Conservation (phyloP, 306 rosid species). For the Corylus americana region DNA sequence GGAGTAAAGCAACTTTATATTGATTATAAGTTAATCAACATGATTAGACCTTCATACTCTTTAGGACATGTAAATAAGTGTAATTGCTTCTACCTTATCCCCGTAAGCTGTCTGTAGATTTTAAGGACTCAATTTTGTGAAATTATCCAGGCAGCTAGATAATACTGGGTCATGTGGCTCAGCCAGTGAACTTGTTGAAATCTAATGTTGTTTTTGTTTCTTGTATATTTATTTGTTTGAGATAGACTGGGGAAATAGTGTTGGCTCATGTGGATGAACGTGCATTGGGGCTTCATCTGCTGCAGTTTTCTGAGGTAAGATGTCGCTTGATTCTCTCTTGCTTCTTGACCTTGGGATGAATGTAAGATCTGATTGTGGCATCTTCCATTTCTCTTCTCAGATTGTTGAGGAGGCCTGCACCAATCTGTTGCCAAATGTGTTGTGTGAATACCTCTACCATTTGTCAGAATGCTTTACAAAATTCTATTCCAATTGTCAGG, state of each 20-base stretch:
- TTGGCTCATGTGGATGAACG: constrained; percentile 84
- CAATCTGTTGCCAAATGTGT: constrained; percentile 73
- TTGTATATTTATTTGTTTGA: constrained; percentile 18
- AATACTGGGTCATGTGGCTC: background rate
- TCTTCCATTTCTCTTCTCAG: constrained; percentile 40
- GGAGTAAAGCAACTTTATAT: background rate
- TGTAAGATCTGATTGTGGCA: constrained; percentile 2
- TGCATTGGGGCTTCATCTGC: constrained; percentile 76
- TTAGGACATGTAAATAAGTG: background rate
- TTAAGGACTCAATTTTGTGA: background rate
- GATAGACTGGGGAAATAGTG: constrained; percentile 61
- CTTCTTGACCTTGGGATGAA: constrained; percentile 4
- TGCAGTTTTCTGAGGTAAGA: constrained; percentile 89
- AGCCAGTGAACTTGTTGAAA: constrained; percentile 10
- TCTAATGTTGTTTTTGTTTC: constrained; percentile 2
- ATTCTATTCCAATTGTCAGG: constrained; percentile 91
- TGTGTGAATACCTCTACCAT: constrained; percentile 89
- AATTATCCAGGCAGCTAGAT: too few relatives aligned
- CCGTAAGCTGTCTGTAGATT: background rate
- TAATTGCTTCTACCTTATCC: background rate
- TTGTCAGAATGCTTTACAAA: constrained; percentile 77
- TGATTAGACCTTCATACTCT: background rate
- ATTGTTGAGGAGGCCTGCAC: constrained; percentile 90
- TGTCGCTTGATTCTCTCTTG: constrained; percentile 16
- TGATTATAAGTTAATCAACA: background rate